Percentiles rank a stretch among this genome's conserved stretches.
Conservation (phyloP, 768 basidiomycete species). For the Pholiota microspora region DNA sequence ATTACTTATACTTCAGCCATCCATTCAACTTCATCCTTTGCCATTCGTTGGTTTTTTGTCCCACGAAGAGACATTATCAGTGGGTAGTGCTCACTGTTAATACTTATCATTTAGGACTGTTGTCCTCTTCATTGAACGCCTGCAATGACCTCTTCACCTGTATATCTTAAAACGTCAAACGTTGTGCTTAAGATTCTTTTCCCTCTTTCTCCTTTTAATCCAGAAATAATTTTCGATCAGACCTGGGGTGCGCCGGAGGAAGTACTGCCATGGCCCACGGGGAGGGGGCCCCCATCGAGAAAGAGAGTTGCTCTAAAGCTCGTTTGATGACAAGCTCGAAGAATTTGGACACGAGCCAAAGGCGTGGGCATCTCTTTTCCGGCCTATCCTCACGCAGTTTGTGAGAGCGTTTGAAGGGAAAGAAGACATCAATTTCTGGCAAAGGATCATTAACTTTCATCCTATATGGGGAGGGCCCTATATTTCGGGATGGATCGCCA, state of each 20-base stretch:
- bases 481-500: conserved; percentile 18
- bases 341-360: conserved; percentile 20
- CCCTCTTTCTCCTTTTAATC: background rate
- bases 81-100: too few relatives aligned
- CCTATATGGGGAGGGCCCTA: conserved; percentile 10
- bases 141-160: background rate
- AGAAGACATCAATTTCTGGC: conserved; percentile 12
- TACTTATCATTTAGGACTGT: too few relatives aligned
- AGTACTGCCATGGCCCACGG: background rate
- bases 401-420: conserved; percentile 19
- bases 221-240: background rate
- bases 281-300: too few relatives aligned
- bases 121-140: too few relatives aligned
- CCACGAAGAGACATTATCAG: too few relatives aligned
- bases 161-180: background rate
- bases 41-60: too few relatives aligned
- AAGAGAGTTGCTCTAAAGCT: background rate
- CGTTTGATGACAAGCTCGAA: conserved; percentile 16
- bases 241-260: background rate
- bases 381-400: conserved; percentile 19
- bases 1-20: too few relatives aligned
- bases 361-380: conserved; percentile 20
- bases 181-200: background rate
- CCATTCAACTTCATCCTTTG: too few relatives aligned
- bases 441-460: conserved; percentile 9